phyloP scores from a whole-genome alignment of 2,329 filamentous ascomycete genomes.

The Aspergillus pseudoterreus region DNA sequence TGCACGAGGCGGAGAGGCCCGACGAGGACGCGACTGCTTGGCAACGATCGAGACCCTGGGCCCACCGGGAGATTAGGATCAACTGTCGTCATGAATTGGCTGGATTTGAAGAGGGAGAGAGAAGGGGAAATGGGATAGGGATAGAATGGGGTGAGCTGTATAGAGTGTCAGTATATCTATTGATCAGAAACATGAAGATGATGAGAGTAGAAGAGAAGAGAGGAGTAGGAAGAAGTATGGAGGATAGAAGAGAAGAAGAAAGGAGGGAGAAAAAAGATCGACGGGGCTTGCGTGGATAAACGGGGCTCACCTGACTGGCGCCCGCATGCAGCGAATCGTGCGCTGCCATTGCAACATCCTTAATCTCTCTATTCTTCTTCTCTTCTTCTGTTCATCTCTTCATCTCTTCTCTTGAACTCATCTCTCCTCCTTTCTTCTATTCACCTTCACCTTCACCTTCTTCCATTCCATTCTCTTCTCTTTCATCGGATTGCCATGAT shows the following conservation, averaged over 20 bases:
- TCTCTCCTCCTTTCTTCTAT: neutral
- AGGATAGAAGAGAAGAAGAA: neutral
- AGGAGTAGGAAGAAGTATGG: neutral
- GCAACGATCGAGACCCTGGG: slow-evolving; percentile 19
- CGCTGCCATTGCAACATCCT: neutral
- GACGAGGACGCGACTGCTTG: slow-evolving; percentile 4
- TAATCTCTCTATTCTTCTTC: slow-evolving; percentile 1
- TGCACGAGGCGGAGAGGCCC: neutral
- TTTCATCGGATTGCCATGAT: neutral
- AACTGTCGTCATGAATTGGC: neutral
- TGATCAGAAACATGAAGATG: neutral
- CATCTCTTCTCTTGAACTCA: neutral
- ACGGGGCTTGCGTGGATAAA: slow-evolving; percentile 24
- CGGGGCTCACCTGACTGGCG: slow-evolving; percentile 14
- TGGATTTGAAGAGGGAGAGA: too few species aligned
- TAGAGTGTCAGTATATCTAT: too few species aligned
- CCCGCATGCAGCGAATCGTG: slow-evolving; percentile 1
- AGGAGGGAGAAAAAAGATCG: slow-evolving; percentile 9
- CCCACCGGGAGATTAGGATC: slow-evolving; percentile 13
- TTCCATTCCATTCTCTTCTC: slow-evolving; percentile 2
- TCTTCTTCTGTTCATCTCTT: slow-evolving; percentile 3
- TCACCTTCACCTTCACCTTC: neutral
- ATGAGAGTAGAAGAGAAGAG: neutral
- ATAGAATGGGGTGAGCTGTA: too few species aligned
- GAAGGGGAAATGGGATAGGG: too few species aligned